These are phyloP conservation scores for Eutypa lata DNA, from an alignment of 2,329 filamentous ascomycete genomes.

Conservation along the genomic window DNA sequence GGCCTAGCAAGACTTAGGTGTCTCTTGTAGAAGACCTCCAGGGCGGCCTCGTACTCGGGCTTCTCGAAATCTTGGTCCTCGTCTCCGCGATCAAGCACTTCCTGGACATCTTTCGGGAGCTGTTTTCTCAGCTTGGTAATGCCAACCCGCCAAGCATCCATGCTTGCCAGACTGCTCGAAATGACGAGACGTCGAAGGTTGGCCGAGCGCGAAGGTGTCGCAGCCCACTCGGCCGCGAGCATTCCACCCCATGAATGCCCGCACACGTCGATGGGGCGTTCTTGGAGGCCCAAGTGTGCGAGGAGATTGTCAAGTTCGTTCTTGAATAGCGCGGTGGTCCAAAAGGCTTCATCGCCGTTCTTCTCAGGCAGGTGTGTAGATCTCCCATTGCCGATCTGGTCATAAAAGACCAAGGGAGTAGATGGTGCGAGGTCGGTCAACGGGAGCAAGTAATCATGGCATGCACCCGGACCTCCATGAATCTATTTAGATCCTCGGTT, in stretches of 20 bases:
- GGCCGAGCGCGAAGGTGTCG: constrained; percentile 11
- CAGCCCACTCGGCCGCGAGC: constrained; percentile 42
- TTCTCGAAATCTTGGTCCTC: constrained; percentile 22
- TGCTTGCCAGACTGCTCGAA: constrained; percentile 28
- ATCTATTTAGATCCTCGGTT: constrained; percentile 1
- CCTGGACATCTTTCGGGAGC: constrained; percentile 18
- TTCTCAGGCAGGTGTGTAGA: constrained; percentile 47
- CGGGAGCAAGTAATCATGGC: constrained; percentile 39
- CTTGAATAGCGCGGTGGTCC: constrained; percentile 44
- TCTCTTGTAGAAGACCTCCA: constrained; percentile 28
- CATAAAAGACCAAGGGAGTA: constrained; percentile 49
- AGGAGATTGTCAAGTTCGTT: constrained; percentile 48
- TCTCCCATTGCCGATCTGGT: constrained; percentile 49
- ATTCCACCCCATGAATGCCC: constrained; percentile 55
- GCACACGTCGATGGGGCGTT: constrained; percentile 35
- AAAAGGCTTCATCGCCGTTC: constrained; percentile 42
- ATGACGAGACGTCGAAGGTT: constrained; percentile 26
- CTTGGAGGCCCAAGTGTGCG: constrained; percentile 33
- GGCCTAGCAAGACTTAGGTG: constrained; percentile 24
- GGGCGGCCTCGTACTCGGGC: constrained; percentile 27
- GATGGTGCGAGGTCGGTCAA: constrained; percentile 34
- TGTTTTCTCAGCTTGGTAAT: constrained; percentile 10
- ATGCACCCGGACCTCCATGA: constrained; percentile 33
- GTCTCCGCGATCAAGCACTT: constrained; percentile 21
- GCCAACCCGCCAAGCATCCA: constrained; percentile 20